Base-by-base conservation (phyloP, 2,329 filamentous ascomycete species). In the Ceratocystis harringtonii region DNA sequence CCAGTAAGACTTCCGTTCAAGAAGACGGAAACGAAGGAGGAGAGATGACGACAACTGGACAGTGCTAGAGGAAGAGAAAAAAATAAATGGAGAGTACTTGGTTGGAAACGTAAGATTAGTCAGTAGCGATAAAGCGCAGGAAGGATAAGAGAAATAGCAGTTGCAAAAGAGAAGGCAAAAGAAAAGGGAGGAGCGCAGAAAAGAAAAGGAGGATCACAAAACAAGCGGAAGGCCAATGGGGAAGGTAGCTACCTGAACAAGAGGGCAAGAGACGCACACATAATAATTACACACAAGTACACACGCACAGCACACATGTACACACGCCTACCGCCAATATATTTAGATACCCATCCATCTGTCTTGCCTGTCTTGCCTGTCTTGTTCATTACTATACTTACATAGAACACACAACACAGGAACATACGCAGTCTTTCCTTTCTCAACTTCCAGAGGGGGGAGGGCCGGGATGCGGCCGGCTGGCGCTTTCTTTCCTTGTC, bases 201-300 rank as follows among this genome's bases (percentile, higher is more conserved):
- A 32, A 19, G 44, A 5, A 25, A 45, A 32, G 30, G 25, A 61
- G 60, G 60, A 61, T 58, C 17, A n/a, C 28, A 32, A 58, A 58
- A 58, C 32, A 64, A 57, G 57, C 22, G 36, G 48, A 41, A 57
- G 48, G 15, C 36, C 25, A 62, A 50, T 44, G 61, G 44, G 61
- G 48, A 41, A 62, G 58, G 22, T 15, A 61, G 6, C 22, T 19
- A 22, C 45, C 45, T n/a, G 45, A 4, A 4, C 45, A 7, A 50
- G 45, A 50, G 45, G 45, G 22, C 25, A 28, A 22, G 52, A 15
- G 17, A 30, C 45, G 17, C 36, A 41, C 36, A 41, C 36, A 41
- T 41, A 41, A 41, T 41, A 41, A 41, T 12, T 41, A 2, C 36
- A 52, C 48, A 25, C 25, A 25, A 22, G 48, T 52, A 50, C 19